Evolutionary conservation across 2,329 filamentous ascomycete species (phyloP).

Genomic region (Fusarium sp.): DNA sequence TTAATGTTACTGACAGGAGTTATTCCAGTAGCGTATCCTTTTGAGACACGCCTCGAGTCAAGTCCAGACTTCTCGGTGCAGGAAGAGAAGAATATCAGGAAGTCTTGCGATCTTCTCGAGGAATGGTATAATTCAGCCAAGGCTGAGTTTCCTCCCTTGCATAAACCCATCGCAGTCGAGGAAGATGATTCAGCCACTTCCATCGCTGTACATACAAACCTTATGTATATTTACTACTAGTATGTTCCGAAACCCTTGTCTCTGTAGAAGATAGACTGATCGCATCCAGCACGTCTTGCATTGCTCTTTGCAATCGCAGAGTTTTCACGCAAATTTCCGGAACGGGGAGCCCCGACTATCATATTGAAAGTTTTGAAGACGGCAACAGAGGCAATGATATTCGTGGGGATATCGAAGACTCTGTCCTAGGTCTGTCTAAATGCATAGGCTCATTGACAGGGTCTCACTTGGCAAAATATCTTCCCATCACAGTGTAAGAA

Average conservation of each 20-base stretch:
- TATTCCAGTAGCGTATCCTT: background rate
- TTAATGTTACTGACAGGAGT: background rate
- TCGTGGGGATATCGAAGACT: background rate
- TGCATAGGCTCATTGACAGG: background rate
- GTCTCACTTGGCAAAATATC: background rate
- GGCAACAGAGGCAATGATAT: background rate
- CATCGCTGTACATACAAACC: background rate
- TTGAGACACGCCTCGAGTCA: background rate
- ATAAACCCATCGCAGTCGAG: rapidly evolving
- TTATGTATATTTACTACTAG: background rate
- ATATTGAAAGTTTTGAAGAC: rapidly evolving
- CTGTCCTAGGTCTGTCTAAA: background rate
- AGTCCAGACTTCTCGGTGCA: background rate
- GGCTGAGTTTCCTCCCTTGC: background rate
- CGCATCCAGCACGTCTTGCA: background rate
- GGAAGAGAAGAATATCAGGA: background rate
- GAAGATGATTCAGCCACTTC: background rate
- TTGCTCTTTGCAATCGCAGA: background rate
- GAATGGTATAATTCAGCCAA: background rate
- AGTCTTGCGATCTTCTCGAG: background rate
- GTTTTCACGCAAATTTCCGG: background rate
- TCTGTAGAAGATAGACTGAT: rapidly evolving
- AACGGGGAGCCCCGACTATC: background rate
- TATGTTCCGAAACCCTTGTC: rapidly evolving
- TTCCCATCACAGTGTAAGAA: background rate